A percentile compares a stretch with the other conserved stretches of the same genome.
Evolutionary conservation across 306 rosid genomes (phyloP).

Genomic region (Urtica urens): DNA sequence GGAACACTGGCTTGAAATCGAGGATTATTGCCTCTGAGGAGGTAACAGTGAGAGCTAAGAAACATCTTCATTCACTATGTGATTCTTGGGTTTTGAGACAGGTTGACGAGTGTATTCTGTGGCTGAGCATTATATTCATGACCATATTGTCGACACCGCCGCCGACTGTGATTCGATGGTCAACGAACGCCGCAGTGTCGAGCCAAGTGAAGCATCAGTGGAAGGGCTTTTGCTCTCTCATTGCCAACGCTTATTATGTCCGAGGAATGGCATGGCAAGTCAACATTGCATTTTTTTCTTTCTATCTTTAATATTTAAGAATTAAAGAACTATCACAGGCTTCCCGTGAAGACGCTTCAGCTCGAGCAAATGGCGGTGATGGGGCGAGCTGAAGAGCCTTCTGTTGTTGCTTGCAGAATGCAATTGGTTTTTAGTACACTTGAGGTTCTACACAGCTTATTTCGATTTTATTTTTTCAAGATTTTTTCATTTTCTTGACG

Average conservation of each 20-base stretch:
- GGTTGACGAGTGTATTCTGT: constrained; percentile 88
- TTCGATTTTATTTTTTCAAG: not conserved
- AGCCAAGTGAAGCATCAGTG: constrained; percentile 84
- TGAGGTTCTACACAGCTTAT: constrained; percentile 63
- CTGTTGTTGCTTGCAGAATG: constrained; percentile 93
- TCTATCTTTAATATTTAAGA: not conserved
- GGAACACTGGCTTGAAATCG: constrained; percentile 76
- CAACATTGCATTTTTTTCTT: not conserved
- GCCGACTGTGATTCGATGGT: constrained; percentile 94
- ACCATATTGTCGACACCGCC: constrained; percentile 95
- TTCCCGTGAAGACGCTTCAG: constrained; percentile 94
- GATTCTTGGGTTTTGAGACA: constrained; percentile 19
- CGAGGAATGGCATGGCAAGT: constrained; percentile 99
- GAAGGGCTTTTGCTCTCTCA: constrained; percentile 96
- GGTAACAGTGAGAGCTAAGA: constrained; percentile 19
- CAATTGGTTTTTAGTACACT: constrained; percentile 79
- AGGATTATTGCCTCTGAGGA: constrained; percentile 67
- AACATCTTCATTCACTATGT: not conserved
- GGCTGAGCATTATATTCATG: constrained; percentile 89
- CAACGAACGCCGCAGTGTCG: constrained; percentile 76
- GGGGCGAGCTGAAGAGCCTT: constrained; percentile 80
- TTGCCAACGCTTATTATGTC: constrained; percentile 84
- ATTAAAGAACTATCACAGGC: constrained; percentile 43
- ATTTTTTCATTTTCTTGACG: not conserved
- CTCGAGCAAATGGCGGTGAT: constrained; percentile 88